Percentiles rank a stretch among this genome's conserved stretches.
Conservation (phyloP, 1,284 basidiomycete genomes). For the Wallemia hederae region DNA sequence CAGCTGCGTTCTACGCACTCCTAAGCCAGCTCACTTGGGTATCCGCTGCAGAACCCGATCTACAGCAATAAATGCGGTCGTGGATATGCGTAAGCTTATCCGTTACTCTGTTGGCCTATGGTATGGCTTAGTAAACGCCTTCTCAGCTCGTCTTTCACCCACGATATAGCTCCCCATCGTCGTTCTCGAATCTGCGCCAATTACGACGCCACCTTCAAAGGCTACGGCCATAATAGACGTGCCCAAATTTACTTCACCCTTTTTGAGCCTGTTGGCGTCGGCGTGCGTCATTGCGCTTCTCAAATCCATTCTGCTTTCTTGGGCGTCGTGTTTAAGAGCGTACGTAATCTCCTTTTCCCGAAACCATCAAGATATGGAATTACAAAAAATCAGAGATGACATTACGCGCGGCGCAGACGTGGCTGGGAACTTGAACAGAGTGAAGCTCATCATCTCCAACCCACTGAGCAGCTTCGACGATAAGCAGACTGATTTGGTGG, state of each 20-base stretch:
- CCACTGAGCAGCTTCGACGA: no score
- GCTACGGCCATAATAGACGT: constrained; percentile 99
- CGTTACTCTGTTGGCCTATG: constrained; percentile 80
- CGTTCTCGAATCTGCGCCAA: constrained; percentile 89
- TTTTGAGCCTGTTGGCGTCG: constrained; percentile 1
- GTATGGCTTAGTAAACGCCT: not conserved
- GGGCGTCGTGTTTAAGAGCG: not conserved
- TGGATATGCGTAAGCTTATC: constrained; percentile 94
- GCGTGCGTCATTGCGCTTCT: not conserved
- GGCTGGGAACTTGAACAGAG: constrained; percentile 10
- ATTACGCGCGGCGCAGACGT: constrained; percentile 10
- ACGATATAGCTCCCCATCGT: constrained; percentile 93
- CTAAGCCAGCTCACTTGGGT: constrained; percentile 26
- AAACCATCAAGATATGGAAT: not conserved
- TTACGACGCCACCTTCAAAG: constrained; percentile 76
- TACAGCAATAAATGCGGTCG: constrained; percentile 96
- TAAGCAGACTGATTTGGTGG: no score
- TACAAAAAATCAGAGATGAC: constrained; percentile 7
- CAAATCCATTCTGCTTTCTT: not conserved
- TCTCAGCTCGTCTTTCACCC: constrained; percentile 12
- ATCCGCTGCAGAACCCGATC: constrained; percentile 89
- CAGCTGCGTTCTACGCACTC: not conserved
- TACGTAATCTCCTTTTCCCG: not conserved
- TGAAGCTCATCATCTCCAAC: constrained; percentile 45
- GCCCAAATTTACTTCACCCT: constrained; percentile 19